These are phyloP conservation scores for Alternaria novae-zelandiae DNA, from an alignment of 2,329 filamentous ascomycete species.

Conservation along the genomic window DNA sequence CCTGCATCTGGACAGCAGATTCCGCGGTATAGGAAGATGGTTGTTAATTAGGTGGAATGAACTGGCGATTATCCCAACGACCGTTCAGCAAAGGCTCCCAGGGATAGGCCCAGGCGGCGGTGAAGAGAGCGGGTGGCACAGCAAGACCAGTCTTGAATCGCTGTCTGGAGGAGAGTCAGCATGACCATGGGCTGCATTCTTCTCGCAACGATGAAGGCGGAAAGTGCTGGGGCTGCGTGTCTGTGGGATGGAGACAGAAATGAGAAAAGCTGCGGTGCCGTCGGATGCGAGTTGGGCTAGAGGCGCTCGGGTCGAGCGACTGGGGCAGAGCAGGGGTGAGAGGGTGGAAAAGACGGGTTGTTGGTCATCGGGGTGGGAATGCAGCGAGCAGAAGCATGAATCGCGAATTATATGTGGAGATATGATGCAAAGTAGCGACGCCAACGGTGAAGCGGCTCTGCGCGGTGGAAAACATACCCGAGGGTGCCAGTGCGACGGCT, in stretches of 20 bases:
- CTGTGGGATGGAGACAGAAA: slow-evolving; percentile 6
- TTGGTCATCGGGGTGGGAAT: slow-evolving; percentile 15
- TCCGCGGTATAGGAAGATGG: neutral
- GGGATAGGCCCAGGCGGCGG: slow-evolving; percentile 21
- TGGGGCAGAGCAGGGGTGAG: slow-evolving; percentile 19
- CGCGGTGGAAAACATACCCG: slow-evolving; percentile 46
- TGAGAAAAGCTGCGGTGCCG: slow-evolving; percentile 12
- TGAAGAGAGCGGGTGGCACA: slow-evolving; percentile 27
- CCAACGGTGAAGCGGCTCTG: slow-evolving; percentile 42
- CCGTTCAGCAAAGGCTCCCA: slow-evolving; percentile 27
- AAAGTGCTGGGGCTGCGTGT: neutral
- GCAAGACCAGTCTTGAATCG: slow-evolving; percentile 26
- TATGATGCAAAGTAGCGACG: slow-evolving; percentile 23
- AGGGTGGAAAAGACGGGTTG: slow-evolving; percentile 17
- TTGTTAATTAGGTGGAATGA: slow-evolving; percentile 2
- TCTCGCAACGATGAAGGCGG: slow-evolving; percentile 5
- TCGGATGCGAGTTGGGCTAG: slow-evolving; percentile 21
- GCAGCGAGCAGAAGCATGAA: slow-evolving; percentile 9
- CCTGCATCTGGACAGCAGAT: slow-evolving; percentile 21
- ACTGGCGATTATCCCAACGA: slow-evolving; percentile 26
- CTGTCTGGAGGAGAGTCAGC: slow-evolving; percentile 37
- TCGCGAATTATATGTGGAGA: slow-evolving; percentile 14
- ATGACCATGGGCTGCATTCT: slow-evolving; percentile 30
- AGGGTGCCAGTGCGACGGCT: slow-evolving; percentile 43
- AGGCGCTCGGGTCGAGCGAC: slow-evolving; percentile 15